Conservation (phyloP, 441 rosid genomes). For the Pelargonium australe region DNA sequence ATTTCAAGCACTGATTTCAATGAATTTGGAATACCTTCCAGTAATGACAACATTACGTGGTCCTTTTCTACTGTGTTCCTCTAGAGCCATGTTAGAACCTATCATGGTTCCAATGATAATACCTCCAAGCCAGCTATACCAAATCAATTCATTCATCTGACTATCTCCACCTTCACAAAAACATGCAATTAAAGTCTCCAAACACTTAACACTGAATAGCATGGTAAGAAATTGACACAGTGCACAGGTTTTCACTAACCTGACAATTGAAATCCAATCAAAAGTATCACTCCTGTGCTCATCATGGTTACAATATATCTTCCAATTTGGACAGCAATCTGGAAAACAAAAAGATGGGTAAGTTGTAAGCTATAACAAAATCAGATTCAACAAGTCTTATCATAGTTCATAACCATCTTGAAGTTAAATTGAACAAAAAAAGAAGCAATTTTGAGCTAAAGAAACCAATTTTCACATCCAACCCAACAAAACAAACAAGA, state of each 20-base stretch:
- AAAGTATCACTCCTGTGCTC: slow-evolving; percentile 81
- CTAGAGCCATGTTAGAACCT: slow-evolving; percentile 84
- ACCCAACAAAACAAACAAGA: too few relatives aligned
- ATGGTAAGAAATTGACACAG: not conserved
- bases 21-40: slow-evolving; percentile 52
- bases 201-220: not conserved
- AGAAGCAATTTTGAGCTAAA: too few relatives aligned
- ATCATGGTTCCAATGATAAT: slow-evolving; percentile 85
- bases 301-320: slow-evolving; percentile 91
- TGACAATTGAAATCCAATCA: slow-evolving; percentile 73
- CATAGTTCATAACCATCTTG: too few relatives aligned
- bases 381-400: not conserved
- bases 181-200: slow-evolving; percentile 16
- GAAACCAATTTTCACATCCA: too few relatives aligned
- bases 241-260: slow-evolving; percentile 37
- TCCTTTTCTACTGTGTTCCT: slow-evolving; percentile 85
- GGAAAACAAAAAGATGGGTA: not conserved
- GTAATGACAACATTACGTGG: slow-evolving; percentile 89
- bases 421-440: too few relatives aligned
- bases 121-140: slow-evolving; percentile 99
- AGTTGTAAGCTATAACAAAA: not conserved
- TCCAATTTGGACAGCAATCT: slow-evolving; percentile 79
- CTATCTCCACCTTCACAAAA: slow-evolving; percentile 66
- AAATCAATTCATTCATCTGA: slow-evolving; percentile 67
- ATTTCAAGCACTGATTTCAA: not conserved